Evolutionary conservation across 768 basidiomycete species (phyloP), one percentile per base, ranked within the genome.

Genomic region (Austroboletus eburneus): DNA sequence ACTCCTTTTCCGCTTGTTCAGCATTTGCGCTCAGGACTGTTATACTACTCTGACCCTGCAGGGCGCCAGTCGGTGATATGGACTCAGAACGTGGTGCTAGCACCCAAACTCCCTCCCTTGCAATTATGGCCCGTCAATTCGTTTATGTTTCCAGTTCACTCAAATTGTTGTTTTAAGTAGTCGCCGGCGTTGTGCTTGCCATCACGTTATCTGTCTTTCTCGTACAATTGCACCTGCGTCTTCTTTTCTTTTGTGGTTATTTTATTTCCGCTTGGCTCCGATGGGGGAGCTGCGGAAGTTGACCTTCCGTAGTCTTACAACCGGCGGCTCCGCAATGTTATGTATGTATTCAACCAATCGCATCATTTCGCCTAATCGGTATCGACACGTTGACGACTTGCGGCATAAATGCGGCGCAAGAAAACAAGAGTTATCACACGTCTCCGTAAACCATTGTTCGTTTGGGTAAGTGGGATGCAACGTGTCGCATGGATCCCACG

Each of bases 221-320:
- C 47, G 27, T 54, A 56, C 47, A 55, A 42, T 49, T 45, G 37
- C 54, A 47, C 54, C 38, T 9, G 45, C 35, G 41, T 43, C 43
- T 45, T 7, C 29, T 57, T 54, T 36, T 35, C 39, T 47, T 43
- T 45, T 43, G 51, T 49, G 33, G 43, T 51, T 59, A 58, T 57
- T 56, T 51, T 63, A 61, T 51, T 52, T 45, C 9, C 30, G 42
- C 49, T 45, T 38, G 49, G 39, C n/a, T 38, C 39, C 49, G 30
- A 33, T 30, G 39, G 51, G 34, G 48, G 48, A 43, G 46, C 49
- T 58, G 47, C 54, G 59, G 66, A 66, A 68, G 70, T 71, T 64
- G 70, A 60, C 59, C 69, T 70, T 67, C 61, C 62, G 57, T 30
- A 61, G 59, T 61, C 41, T 37, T 43, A 45, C 40, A 41, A 50